A percentile compares a stretch with the other conserved stretches of the same genome.
phyloP scores from a whole-genome alignment of 352 stramenopile species.

The Halophytophthora batemanensis region DNA sequence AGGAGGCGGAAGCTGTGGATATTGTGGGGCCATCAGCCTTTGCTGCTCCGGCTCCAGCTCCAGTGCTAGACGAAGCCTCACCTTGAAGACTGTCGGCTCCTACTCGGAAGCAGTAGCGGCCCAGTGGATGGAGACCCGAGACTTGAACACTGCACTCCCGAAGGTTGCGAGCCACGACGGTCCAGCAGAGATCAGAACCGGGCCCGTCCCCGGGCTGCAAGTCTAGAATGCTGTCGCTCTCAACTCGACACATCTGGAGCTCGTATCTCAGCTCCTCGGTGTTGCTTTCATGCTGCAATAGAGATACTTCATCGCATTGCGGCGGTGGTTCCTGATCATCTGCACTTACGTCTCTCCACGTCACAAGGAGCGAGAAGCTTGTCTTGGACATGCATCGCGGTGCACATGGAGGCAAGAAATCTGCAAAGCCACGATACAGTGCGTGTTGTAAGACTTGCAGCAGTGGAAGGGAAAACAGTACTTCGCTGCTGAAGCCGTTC shows the following conservation, averaged over 20 bases:
- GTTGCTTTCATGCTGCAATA: not conserved
- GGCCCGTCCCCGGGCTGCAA: not conserved
- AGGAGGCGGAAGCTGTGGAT: not conserved
- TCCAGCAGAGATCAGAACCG: constrained; percentile 6
- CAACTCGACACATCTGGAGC: constrained; percentile 20
- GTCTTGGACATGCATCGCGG: constrained; percentile 17
- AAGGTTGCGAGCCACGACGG: constrained; percentile 5
- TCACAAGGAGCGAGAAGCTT: constrained; percentile 19
- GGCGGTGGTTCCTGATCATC: not conserved
- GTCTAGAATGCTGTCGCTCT: constrained; percentile 2
- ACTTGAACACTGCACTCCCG: constrained; percentile 2
- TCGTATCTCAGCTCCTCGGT: constrained; percentile 11
- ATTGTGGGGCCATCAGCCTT: not conserved
- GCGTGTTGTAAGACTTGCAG: too few relatives aligned
- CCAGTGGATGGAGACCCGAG: constrained; percentile 14
- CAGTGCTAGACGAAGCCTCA: too few relatives aligned
- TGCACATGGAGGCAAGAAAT: constrained; percentile 16
- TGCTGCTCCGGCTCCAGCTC: too few relatives aligned
- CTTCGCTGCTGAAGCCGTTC: too few relatives aligned
- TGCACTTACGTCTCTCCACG: constrained; percentile 12
- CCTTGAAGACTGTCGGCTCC: not conserved
- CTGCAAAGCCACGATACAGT: constrained; percentile 3
- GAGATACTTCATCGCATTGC: not conserved
- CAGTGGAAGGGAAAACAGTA: too few relatives aligned
- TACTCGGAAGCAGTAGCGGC: constrained; percentile 27